Evolutionary conservation across 306 rosid species (phyloP).

Genomic region (Quercus engelmannii): DNA sequence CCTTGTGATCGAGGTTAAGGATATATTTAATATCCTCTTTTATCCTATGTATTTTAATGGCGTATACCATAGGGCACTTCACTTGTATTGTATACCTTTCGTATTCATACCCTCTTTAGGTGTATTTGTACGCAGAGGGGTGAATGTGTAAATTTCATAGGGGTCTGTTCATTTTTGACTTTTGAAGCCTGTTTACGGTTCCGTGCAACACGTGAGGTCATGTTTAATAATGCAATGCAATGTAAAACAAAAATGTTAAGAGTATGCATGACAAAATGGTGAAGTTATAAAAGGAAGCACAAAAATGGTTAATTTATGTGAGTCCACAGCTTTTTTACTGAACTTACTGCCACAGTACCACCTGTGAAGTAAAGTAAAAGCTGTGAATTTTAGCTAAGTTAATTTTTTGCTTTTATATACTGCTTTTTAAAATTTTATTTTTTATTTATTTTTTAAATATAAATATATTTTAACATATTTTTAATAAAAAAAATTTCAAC

Average conservation of each 20-base stretch:
- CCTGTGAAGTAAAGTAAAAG: not conserved
- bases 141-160: not conserved
- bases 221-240: too few relatives aligned
- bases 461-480: not conserved
- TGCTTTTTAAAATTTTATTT: not conserved
- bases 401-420: not conserved
- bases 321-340: too few relatives aligned
- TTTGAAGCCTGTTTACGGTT: not conserved
- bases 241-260: too few relatives aligned
- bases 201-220: slow-evolving; percentile 7
- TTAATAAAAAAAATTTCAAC: too few relatives aligned
- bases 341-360: too few relatives aligned
- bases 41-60: not conserved
- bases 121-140: not conserved
- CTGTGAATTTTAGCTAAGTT: not conserved
- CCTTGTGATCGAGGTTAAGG: slow-evolving; percentile 8
- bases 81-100: too few relatives aligned
- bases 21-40: not conserved
- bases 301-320: too few relatives aligned
- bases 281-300: too few relatives aligned
- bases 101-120: too few relatives aligned
- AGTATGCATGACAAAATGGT: too few relatives aligned
- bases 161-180: not conserved
- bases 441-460: not conserved
- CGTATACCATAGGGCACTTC: too few relatives aligned